phyloP scores from a whole-genome alignment of 345 rosid species.

The Carallia brachiata region DNA sequence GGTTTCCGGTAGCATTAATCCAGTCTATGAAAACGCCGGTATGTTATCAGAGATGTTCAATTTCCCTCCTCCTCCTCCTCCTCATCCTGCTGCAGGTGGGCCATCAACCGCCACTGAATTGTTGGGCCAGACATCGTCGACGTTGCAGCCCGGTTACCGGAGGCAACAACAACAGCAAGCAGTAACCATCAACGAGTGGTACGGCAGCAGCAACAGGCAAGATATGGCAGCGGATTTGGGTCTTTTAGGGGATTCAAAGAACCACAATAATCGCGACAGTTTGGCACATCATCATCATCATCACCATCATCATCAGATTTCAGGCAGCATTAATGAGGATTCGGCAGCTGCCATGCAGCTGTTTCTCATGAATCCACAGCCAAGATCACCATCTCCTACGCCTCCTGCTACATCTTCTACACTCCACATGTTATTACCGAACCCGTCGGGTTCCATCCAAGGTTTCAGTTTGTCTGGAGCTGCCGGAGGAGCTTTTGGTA shows the following conservation, averaged over 20 bases:
- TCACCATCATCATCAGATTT: constrained; percentile 46
- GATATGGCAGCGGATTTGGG: constrained; percentile 22
- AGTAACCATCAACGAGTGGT: constrained; percentile 41
- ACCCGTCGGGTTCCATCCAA: constrained; percentile 52
- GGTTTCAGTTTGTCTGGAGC: constrained; percentile 37
- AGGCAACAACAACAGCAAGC: constrained; percentile 5
- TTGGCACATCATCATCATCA: constrained; percentile 40
- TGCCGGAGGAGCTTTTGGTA: constrained; percentile 28
- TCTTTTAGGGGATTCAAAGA: constrained; percentile 34
- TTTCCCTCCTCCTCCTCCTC: constrained; percentile 33
- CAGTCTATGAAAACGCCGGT: constrained; percentile 72
- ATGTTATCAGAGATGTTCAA: constrained; percentile 96
- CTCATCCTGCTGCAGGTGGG: constrained; percentile 36
- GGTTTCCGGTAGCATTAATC: constrained; percentile 38
- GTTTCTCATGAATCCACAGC: constrained; percentile 78
- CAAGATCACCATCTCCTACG: constrained; percentile 67
- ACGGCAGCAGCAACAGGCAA: constrained; percentile 20
- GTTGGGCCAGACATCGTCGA: constrained; percentile 25
- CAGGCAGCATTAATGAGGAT: constrained; percentile 55
- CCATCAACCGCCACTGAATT: constrained; percentile 34
- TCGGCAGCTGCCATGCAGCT: constrained; percentile 93
- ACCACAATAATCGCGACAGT: constrained; percentile 29
- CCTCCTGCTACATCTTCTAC: constrained; percentile 54
- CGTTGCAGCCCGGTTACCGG: constrained; percentile 23
- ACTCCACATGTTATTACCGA: constrained; percentile 85